Conservation (phyloP, 257 asterid species). For the Striga asiatica region DNA sequence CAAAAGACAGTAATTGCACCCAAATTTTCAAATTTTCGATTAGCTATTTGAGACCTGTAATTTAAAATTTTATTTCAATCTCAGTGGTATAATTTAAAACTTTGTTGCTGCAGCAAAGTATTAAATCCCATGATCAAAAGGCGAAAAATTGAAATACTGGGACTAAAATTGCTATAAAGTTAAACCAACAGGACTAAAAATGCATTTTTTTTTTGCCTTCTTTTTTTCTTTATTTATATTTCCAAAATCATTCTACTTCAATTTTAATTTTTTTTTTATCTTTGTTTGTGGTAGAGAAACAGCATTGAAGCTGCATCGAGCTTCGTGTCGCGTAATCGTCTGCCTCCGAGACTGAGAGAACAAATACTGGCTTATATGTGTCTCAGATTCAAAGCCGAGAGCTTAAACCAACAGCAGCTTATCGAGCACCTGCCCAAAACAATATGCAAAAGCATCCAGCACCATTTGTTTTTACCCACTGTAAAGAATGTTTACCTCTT, state of each 20-base stretch:
- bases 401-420: constrained; percentile 72
- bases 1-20: too few species aligned
- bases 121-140: too few species aligned
- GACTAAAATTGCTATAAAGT: too few species aligned
- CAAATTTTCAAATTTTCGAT: too few species aligned
- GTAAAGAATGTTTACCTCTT: constrained; percentile 70
- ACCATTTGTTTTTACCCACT: constrained; percentile 67
- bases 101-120: too few species aligned
- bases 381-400: constrained; percentile 75
- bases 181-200: too few species aligned
- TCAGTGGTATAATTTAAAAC: too few species aligned
- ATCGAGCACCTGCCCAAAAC: constrained; percentile 82
- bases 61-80: too few species aligned
- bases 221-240: too few species aligned
- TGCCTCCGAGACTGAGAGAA: constrained; percentile 72
- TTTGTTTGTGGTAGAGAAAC: constrained; percentile 39
- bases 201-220: too few species aligned
- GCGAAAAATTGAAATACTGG: too few species aligned
- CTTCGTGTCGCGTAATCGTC: constrained; percentile 58
- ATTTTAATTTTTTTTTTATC: background rate
- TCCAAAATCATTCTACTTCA: background rate
- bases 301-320: constrained; percentile 83
- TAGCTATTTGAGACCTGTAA: too few species aligned
- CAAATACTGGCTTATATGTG: constrained; percentile 90
- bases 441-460: constrained; percentile 60